Evolutionary conservation across 768 basidiomycete species (phyloP).

Genomic region (Butyriboletus loyo): DNA sequence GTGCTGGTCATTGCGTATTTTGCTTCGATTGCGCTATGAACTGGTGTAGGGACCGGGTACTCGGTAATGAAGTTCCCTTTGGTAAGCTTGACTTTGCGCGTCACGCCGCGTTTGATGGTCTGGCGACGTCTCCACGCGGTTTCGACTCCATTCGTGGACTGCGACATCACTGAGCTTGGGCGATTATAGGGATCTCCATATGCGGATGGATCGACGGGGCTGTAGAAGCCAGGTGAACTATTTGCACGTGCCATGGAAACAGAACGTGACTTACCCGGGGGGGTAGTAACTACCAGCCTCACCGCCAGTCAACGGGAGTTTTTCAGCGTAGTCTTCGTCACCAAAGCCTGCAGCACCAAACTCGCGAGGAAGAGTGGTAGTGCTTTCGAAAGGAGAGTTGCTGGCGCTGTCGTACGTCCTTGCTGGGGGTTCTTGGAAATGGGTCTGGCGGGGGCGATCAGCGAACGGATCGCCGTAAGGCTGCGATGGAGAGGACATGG

Average conservation of each 20-base stretch:
- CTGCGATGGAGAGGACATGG: slow-evolving; percentile 31
- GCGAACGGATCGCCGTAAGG: slow-evolving; percentile 66
- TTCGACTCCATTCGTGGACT: slow-evolving; percentile 55
- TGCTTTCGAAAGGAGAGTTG: slow-evolving; percentile 55
- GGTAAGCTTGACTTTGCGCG: slow-evolving; percentile 92
- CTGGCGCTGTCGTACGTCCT: slow-evolving; percentile 39
- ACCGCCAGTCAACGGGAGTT: slow-evolving; percentile 66
- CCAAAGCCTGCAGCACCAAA: slow-evolving; percentile 45
- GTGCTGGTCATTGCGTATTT: slow-evolving; percentile 71
- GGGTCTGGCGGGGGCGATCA: slow-evolving; percentile 60
- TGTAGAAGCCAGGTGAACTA: slow-evolving; percentile 25
- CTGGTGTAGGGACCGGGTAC: slow-evolving; percentile 82
- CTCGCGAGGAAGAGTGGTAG: slow-evolving; percentile 51
- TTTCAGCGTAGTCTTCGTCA: slow-evolving; percentile 75
- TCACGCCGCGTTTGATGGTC: slow-evolving; percentile 89
- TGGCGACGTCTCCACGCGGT: slow-evolving; percentile 74
- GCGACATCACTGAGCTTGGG: slow-evolving; percentile 50
- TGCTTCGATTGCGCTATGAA: slow-evolving; percentile 76
- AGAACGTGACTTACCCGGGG: slow-evolving; percentile 51
- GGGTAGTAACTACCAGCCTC: slow-evolving; percentile 69
- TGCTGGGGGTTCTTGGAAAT: slow-evolving; percentile 55
- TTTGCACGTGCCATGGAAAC: neutral
- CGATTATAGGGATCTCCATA: slow-evolving; percentile 69
- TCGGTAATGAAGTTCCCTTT: slow-evolving; percentile 92
- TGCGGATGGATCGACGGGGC: slow-evolving; percentile 50